Base-by-base conservation (phyloP, 2,329 filamentous ascomycete genomes). In the Cladosporium sphaerospermum region DNA sequence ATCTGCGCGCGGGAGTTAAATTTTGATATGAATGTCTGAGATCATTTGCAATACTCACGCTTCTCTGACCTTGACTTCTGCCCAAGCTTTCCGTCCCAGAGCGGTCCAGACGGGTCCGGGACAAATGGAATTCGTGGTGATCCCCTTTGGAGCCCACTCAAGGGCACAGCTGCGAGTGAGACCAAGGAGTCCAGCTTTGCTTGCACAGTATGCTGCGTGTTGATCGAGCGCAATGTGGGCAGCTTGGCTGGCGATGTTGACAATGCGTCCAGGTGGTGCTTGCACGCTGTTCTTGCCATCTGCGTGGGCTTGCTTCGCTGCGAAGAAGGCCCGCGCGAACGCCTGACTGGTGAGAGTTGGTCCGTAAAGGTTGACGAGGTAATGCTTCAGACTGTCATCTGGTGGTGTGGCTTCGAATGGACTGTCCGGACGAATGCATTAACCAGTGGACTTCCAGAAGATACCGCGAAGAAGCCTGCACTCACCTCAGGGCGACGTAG, bases 181-280 rank as follows among this genome's bases (percentile, higher is more conserved):
- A 0, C 73, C 74, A 13, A 74, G 55, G 7, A 77, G 57, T 0
- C 69, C 75, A 4, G 74, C 73, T 48, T 77, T 77, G 4, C 71
- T 74, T 1, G 75, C 74, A 53, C 75, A 77, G 57, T 77, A 77
- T 0, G 73, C 73, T 1, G 72, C 71, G 52, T 77, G 75, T 1
- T 68, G 64, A 43, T 70, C 67, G 2, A 77, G 66, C 1, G 75
- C 74, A 0, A 73, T 70, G 57, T 76, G 73, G 3, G 73, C 73
- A 1, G 74, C 75, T 56, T 77, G 74, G 2, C 69, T 73, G 3
- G 74, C 69, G 43, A 77, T 69, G 50, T 69, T 75, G 28, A 77
- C 71, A 45, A 77, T 76, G 4, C 75, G 48, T 11, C 48, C 48
- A 28, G 48, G 48, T 18, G 48, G 48, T 3, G 33, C 23, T 28